These are phyloP conservation scores for Globisporangium echinulatum DNA, from an alignment of 352 stramenopile genomes.

Conservation along the genomic window DNA sequence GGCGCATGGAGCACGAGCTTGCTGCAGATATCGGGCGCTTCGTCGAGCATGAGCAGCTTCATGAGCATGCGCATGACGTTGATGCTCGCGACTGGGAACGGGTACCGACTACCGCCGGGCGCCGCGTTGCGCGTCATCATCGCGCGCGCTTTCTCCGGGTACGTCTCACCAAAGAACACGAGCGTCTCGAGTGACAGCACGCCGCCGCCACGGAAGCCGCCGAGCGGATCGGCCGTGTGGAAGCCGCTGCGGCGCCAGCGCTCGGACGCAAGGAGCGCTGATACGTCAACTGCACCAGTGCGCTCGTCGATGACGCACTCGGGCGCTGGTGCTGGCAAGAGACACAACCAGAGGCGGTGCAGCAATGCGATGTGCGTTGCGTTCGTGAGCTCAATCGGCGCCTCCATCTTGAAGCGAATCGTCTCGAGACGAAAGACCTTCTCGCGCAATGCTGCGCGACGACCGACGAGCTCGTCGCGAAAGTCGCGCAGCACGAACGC, in stretches of 20 bases:
- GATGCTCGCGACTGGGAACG: conserved; percentile 77
- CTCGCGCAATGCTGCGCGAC: conserved; percentile 37
- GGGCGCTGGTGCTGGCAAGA: conserved; percentile 29
- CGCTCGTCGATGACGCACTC: conserved; percentile 14
- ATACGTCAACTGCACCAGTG: conserved; percentile 33
- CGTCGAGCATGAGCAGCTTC: conserved; percentile 77
- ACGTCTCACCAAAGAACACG: conserved; percentile 72
- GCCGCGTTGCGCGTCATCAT: conserved; percentile 77
- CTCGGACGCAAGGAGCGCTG: conserved; percentile 43
- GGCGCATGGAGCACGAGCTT: conserved; percentile 66
- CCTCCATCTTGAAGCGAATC: conserved; percentile 67
- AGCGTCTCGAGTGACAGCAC: conserved; percentile 69
- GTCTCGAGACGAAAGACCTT: conserved; percentile 66
- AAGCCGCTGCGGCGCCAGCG: conserved; percentile 72
- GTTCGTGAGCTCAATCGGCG: conserved; percentile 54
- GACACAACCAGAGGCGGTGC: conserved; percentile 57
- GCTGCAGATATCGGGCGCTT: conserved; percentile 54
- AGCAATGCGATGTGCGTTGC: conserved; percentile 43
- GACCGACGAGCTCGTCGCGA: conserved; percentile 40
- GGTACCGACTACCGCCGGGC: conserved; percentile 69
- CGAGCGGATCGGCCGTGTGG: conserved; percentile 73
- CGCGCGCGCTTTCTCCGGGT: conserved; percentile 59
- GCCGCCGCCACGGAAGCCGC: conserved; percentile 70
- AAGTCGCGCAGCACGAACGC: conserved; percentile 48
- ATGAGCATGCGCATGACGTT: conserved; percentile 86